phyloP scores from a whole-genome alignment of 2,329 filamentous ascomycete genomes.

The Thielaviopsis punctulata region DNA sequence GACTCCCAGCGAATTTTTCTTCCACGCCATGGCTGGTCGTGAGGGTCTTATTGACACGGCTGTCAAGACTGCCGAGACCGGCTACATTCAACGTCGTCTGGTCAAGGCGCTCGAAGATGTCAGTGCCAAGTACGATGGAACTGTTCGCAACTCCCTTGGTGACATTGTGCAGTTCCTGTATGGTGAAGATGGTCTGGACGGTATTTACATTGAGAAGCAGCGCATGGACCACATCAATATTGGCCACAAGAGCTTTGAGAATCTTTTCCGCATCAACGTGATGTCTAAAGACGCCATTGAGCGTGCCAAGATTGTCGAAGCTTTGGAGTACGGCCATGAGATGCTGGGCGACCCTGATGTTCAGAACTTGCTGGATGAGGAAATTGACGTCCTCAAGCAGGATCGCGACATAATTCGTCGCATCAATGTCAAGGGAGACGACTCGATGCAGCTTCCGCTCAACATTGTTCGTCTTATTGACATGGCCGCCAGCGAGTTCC shows the following conservation, averaged over 20 bases:
- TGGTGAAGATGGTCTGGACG: slow-evolving; percentile 91
- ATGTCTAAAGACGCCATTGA: slow-evolving; percentile 48
- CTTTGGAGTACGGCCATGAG: slow-evolving; percentile 67
- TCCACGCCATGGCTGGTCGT: slow-evolving; percentile 99
- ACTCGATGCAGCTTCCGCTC: slow-evolving; percentile 78
- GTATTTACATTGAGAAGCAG: slow-evolving; percentile 84
- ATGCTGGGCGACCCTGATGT: slow-evolving; percentile 75
- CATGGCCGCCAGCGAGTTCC: slow-evolving; percentile 77
- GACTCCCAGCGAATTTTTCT: slow-evolving; percentile 94
- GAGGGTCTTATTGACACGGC: slow-evolving; percentile 99
- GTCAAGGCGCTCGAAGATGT: slow-evolving; percentile 97
- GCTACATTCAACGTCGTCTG: slow-evolving; percentile 95
- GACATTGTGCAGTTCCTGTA: slow-evolving; percentile 97
- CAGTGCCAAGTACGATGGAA: slow-evolving; percentile 93
- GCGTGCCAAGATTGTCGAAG: slow-evolving; percentile 27
- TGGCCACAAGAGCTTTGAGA: slow-evolving; percentile 60
- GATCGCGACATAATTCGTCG: slow-evolving; percentile 60
- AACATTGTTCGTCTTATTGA: slow-evolving; percentile 86
- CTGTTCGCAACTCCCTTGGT: slow-evolving; percentile 87
- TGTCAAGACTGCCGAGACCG: slow-evolving; percentile 97
- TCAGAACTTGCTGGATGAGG: slow-evolving; percentile 71
- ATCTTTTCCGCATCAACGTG: slow-evolving; percentile 71
- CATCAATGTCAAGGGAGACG: slow-evolving; percentile 57
- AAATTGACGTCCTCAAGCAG: slow-evolving; percentile 62
- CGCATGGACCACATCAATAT: slow-evolving; percentile 71